phyloP scores from a whole-genome alignment of 2,329 filamentous ascomycete species.

The Xylaria sp. region DNA sequence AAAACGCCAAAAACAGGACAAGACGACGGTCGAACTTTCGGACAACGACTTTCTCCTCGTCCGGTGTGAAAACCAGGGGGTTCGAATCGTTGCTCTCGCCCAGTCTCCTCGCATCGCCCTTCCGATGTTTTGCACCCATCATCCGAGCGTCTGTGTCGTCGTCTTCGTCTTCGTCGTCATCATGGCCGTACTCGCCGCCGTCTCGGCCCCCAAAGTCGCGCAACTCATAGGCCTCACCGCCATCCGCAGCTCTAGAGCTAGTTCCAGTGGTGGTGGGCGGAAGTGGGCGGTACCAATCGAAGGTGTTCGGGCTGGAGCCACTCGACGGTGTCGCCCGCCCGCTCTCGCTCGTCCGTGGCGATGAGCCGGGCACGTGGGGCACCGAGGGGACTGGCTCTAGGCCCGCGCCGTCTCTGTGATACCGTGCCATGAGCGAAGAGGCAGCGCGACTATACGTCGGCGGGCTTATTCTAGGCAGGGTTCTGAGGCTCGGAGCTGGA shows the following conservation, averaged over 20 bases:
- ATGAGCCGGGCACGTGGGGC: constrained; percentile 2
- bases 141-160: constrained; percentile 19
- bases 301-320: neutral
- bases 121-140: constrained; percentile 13
- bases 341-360: constrained; percentile 6
- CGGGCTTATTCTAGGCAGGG: neutral
- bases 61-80: constrained; percentile 53
- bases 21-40: constrained; percentile 78
- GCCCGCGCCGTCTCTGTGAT: neutral
- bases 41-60: constrained; percentile 76
- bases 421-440: constrained; percentile 4
- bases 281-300: neutral
- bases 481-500: neutral
- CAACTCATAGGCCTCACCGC: constrained; percentile 32
- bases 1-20: constrained; percentile 78
- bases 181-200: constrained; percentile 10
- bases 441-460: neutral
- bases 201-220: constrained; percentile 17
- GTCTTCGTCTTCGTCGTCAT: neutral
- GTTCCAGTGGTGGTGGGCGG: neutral
- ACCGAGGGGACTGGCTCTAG: neutral
- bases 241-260: neutral
- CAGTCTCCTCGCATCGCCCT: constrained; percentile 15
- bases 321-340: constrained; percentile 17
- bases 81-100: constrained; percentile 31